Evolutionary conservation across 768 basidiomycete genomes (phyloP), one percentile per base, ranked within the genome.

Genomic region (Lyophyllum shimeji): DNA sequence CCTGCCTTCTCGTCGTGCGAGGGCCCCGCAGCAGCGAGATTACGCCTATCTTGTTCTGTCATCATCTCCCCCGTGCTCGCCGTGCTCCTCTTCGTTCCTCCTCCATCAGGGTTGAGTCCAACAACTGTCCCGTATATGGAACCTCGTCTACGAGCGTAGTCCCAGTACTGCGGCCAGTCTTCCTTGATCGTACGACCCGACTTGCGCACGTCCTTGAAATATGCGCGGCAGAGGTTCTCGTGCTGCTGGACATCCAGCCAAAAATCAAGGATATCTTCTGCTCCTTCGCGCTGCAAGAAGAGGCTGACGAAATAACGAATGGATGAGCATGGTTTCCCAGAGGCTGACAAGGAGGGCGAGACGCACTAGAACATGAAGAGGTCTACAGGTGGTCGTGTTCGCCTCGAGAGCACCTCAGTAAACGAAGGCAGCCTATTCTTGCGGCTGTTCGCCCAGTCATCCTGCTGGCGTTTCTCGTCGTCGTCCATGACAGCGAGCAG

Each of bases 201-300:
- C 75, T 95, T 95, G 66, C 92, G 89, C 51, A 99, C 86, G 71
- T 98, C 97, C 79, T 98, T 97, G 84, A 99, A 98, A 73, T 98
- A 98, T 7, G 96, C 97, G 58, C 95, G 84, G 71, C 96, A 98
- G 31, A 99, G 85, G 69, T 98, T 98, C 76, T 98, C 97, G 70
- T 99, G 97, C 74, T 98, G 97, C 64, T 97, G 95, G 6, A 98
- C 97, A 69, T 99, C 97, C 25, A 99, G 83, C 95, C 96, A 98
- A 65, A 98, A 98, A 70, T 99, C 97, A 44, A 99, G 76, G 47
- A 95, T 90, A 70, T 99, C 97, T 69, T 98, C 96, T 52, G 93
- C 86, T 23, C 93, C 92, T 73, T 99, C 96, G 33, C 94, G 85
- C 69, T 98, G 96, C 33, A 99, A 77, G 71, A 98, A 98, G 57